Percentiles rank a stretch among this genome's conserved stretches.
Evolutionary conservation across 805 yeast species (phyloP).

Genomic region (Ogataea trehaloabstinens): DNA sequence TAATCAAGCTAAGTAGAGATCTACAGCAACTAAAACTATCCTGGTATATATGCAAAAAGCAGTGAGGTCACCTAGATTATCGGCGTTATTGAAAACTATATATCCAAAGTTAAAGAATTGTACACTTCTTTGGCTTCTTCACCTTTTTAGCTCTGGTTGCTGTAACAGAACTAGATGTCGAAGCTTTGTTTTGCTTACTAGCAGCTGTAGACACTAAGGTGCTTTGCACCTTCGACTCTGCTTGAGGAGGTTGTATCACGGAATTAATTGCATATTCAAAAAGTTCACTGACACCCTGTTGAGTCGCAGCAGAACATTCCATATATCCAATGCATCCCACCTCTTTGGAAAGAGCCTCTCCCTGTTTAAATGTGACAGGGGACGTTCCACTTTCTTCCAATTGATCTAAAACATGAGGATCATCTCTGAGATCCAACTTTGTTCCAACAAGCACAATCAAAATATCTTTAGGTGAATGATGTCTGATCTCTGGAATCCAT

Average conservation of each 20-base stretch:
- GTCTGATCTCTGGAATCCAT: slow-evolving; percentile 84
- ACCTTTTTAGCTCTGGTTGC: slow-evolving; percentile 18
- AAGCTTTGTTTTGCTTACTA: slow-evolving; percentile 4
- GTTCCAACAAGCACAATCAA: slow-evolving; percentile 80
- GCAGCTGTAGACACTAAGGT: slow-evolving; percentile 6
- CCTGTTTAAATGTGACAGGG: slow-evolving; percentile 65
- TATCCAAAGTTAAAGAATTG: slow-evolving; percentile 30
- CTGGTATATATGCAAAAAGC: neutral
- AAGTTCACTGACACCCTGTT: slow-evolving; percentile 79
- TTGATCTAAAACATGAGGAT: slow-evolving; percentile 69
- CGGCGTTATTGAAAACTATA: neutral
- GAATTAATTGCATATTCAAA: slow-evolving; percentile 80
- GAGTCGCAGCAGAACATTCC: slow-evolving; percentile 91
- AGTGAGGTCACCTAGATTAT: neutral
- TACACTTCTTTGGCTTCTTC: slow-evolving; percentile 49
- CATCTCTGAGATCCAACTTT: slow-evolving; percentile 83
- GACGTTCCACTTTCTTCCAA: slow-evolving; percentile 58
- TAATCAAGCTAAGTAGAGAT: slow-evolving; percentile 17
- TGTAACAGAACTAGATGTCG: slow-evolving; percentile 1
- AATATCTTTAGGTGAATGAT: slow-evolving; percentile 72
- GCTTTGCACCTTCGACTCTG: slow-evolving; percentile 17
- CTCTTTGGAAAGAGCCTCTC: slow-evolving; percentile 63
- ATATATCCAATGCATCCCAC: slow-evolving; percentile 70
- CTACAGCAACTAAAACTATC: neutral
- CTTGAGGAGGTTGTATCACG: slow-evolving; percentile 52